Evolutionary conservation across 495 filamentous ascomycete species (phyloP).

Genomic region (Penicillium paradoxum): DNA sequence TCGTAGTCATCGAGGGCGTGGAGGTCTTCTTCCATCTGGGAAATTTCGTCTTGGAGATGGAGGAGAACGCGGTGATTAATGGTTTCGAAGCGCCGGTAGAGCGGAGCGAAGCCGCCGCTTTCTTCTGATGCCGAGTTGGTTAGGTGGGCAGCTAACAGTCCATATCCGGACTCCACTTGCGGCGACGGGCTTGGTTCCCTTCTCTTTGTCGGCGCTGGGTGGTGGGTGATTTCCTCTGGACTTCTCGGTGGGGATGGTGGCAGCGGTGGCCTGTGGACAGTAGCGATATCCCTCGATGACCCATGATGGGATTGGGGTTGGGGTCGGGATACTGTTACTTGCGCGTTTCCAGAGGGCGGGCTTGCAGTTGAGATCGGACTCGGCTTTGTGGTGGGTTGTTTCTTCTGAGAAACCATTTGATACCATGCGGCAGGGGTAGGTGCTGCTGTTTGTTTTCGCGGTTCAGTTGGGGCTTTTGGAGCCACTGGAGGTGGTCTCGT

Average conservation of each 20-base stretch:
- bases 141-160: constrained; percentile 59
- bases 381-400: constrained; percentile 14
- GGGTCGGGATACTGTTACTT: constrained; percentile 20
- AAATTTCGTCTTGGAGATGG: constrained; percentile 81
- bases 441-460: constrained; percentile 19
- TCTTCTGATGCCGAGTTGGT: constrained; percentile 35
- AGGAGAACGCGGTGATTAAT: constrained; percentile 83
- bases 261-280: constrained; percentile 24
- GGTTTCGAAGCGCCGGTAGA: constrained; percentile 81
- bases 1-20: constrained; percentile 67
- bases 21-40: constrained; percentile 71
- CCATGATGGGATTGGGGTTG: constrained; percentile 35
- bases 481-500: background rate
- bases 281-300: constrained; percentile 13
- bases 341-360: constrained; percentile 6
- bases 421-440: constrained; percentile 18
- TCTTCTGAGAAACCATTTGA: constrained; percentile 24
- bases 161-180: constrained; percentile 54
- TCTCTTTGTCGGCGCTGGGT: constrained; percentile 19
- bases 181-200: constrained; percentile 23
- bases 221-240: constrained; percentile 32
- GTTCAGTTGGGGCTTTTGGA: constrained; percentile 17
- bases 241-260: constrained; percentile 38
- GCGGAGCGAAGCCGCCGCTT: constrained; percentile 49
- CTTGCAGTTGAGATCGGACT: constrained; percentile 12